Conservation (phyloP, 305 asterid genomes). For the Fraxinus sp. region DNA sequence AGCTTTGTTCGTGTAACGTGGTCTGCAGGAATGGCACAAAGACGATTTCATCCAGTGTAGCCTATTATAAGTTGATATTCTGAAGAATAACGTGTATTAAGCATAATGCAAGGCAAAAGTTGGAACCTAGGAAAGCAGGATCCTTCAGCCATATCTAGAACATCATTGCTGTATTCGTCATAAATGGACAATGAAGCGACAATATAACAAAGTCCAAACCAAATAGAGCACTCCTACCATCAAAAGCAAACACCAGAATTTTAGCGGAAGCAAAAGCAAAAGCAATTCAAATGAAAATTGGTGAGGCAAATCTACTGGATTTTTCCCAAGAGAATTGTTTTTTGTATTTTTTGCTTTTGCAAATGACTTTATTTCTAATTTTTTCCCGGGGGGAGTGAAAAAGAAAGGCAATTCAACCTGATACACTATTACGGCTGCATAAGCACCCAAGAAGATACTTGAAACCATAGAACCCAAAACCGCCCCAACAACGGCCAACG, state of each 20-base stretch:
- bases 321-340: neutral
- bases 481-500: conserved; percentile 83
- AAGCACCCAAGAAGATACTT: conserved; percentile 78
- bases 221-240: conserved; percentile 78
- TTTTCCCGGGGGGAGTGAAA: neutral
- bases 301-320: neutral
- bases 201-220: conserved; percentile 81
- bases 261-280: neutral
- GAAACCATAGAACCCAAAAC: conserved; percentile 70
- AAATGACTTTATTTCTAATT: neutral
- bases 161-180: conserved; percentile 91
- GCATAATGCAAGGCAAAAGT: neutral
- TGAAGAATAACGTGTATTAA: neutral
- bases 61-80: neutral
- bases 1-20: conserved; percentile 53
- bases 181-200: conserved; percentile 79
- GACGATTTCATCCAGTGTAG: neutral
- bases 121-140: conserved; percentile 86
- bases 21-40: conserved; percentile 47
- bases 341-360: neutral
- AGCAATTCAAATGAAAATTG: neutral
- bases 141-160: conserved; percentile 92
- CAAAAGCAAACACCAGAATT: conserved; percentile 7
- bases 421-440: conserved; percentile 76
- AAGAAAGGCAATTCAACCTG: conserved; percentile 51